Evolutionary conservation across 257 asterid species (phyloP).

Genomic region (Hygrophila difformis): DNA sequence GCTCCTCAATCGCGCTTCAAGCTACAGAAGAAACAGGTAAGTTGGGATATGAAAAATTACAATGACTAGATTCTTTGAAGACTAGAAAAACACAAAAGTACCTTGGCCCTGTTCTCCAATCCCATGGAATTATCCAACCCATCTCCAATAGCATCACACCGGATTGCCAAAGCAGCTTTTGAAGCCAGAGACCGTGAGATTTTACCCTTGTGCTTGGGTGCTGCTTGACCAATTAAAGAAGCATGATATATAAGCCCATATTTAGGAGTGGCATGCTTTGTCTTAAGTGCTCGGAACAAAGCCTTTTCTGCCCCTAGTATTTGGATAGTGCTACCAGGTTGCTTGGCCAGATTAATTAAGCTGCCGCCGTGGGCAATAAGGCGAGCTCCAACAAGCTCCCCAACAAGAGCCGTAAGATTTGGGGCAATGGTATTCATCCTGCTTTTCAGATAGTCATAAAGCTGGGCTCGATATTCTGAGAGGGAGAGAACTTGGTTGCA

Average conservation of each 20-base stretch:
- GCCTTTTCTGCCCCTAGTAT: slow-evolving; percentile 96
- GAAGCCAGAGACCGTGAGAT: slow-evolving; percentile 84
- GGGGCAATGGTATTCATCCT: slow-evolving; percentile 95
- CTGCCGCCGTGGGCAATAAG: slow-evolving; percentile 95
- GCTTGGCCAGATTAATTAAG: slow-evolving; percentile 84
- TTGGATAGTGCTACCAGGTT: slow-evolving; percentile 93
- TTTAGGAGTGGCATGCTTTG: slow-evolving; percentile 86
- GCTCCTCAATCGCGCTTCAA: slow-evolving; percentile 67
- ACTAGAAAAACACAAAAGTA: slow-evolving; percentile 2
- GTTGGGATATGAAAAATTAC: neutral
- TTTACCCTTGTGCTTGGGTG: slow-evolving; percentile 90
- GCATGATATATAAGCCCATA: slow-evolving; percentile 93
- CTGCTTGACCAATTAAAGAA: slow-evolving; percentile 88
- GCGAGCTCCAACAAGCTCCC: slow-evolving; percentile 94
- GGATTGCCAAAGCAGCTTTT: slow-evolving; percentile 73
- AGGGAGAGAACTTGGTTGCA: slow-evolving; percentile 84
- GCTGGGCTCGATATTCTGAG: slow-evolving; percentile 77
- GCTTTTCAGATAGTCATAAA: slow-evolving; percentile 72
- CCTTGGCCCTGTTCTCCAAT: slow-evolving; percentile 65
- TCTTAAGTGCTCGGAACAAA: slow-evolving; percentile 80
- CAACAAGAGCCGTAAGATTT: slow-evolving; percentile 86
- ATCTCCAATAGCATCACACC: slow-evolving; percentile 60
- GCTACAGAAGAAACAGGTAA: slow-evolving; percentile 25
- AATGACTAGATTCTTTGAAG: neutral
- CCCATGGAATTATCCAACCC: slow-evolving; percentile 51